Conservation (phyloP, 768 basidiomycete genomes). For the Polyporus arcularius region DNA sequence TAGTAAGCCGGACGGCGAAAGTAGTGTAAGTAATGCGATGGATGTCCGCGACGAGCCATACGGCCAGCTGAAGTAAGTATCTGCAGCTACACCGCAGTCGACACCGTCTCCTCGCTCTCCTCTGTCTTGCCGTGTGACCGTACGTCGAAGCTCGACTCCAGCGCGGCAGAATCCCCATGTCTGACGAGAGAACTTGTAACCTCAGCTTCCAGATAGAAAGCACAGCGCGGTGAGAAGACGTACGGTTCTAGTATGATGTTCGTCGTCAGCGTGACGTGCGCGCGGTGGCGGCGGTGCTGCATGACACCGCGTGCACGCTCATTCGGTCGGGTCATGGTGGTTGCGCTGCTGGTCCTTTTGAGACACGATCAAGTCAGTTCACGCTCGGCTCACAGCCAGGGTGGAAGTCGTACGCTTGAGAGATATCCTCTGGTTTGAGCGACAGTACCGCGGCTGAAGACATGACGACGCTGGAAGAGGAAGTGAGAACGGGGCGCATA, state of each 20-base stretch:
- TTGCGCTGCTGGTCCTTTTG: background rate
- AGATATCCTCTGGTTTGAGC: background rate
- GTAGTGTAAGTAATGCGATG: background rate
- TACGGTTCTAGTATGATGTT: background rate
- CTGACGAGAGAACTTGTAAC: background rate
- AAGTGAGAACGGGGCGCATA: too few species aligned
- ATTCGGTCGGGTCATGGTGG: background rate
- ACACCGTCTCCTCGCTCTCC: background rate
- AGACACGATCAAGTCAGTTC: background rate
- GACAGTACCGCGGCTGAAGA: slow-evolving; percentile 16
- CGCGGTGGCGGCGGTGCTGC: background rate
- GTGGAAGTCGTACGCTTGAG: background rate
- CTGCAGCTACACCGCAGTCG: background rate
- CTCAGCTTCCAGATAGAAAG: background rate
- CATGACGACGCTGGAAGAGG: slow-evolving; percentile 8
- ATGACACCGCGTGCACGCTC: background rate
- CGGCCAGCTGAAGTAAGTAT: background rate
- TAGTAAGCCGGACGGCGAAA: too few species aligned
- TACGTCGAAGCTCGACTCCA: background rate
- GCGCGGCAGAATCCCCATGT: background rate
- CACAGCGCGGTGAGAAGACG: background rate
- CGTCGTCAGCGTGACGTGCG: background rate
- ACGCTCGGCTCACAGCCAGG: too few species aligned
- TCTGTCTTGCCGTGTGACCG: background rate
- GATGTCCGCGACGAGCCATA: background rate